phyloP scores from a whole-genome alignment of 805 yeast genomes.

The Ogataea degrootiae region DNA sequence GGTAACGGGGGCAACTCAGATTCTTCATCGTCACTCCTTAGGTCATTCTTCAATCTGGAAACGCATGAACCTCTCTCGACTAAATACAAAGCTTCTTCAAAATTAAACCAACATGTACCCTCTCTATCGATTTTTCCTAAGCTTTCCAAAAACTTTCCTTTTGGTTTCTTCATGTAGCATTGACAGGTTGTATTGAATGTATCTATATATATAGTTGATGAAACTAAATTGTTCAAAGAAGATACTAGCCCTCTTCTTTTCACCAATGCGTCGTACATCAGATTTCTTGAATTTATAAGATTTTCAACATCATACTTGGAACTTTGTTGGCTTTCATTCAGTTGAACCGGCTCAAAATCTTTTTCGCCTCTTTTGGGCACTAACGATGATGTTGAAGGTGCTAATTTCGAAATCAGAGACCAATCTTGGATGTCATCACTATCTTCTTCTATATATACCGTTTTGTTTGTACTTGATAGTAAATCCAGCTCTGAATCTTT shows the following conservation, averaged over 20 bases:
- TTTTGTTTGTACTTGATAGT: neutral
- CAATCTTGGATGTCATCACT: slow-evolving; percentile 51
- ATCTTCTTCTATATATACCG: slow-evolving; percentile 27
- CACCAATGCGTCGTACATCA: slow-evolving; percentile 67
- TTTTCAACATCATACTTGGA: slow-evolving; percentile 25
- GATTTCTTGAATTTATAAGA: slow-evolving; percentile 51
- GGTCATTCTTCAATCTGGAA: slow-evolving; percentile 20
- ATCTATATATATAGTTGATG: slow-evolving; percentile 24
- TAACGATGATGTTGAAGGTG: slow-evolving; percentile 7
- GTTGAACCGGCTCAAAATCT: slow-evolving; percentile 62
- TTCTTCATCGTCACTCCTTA: slow-evolving; percentile 18
- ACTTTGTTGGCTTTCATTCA: slow-evolving; percentile 2
- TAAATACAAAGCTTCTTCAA: slow-evolving; percentile 71
- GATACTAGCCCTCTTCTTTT: slow-evolving; percentile 41
- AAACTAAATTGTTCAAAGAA: slow-evolving; percentile 17
- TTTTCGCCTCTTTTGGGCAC: slow-evolving; percentile 78
- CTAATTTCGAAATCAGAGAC: slow-evolving; percentile 34
- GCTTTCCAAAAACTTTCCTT: slow-evolving; percentile 69
- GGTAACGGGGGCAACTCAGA: slow-evolving; percentile 37
- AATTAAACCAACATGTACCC: slow-evolving; percentile 44
- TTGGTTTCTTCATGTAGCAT: slow-evolving; percentile 40
- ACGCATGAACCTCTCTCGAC: slow-evolving; percentile 70
- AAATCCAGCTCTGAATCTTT: too few species aligned
- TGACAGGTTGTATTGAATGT: slow-evolving; percentile 1
- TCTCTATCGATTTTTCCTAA: slow-evolving; percentile 57